Percentiles rank a stretch among this genome's conserved stretches.
Evolutionary conservation across 345 rosid species (phyloP).

Genomic region (Orychophragmus violaceus): DNA sequence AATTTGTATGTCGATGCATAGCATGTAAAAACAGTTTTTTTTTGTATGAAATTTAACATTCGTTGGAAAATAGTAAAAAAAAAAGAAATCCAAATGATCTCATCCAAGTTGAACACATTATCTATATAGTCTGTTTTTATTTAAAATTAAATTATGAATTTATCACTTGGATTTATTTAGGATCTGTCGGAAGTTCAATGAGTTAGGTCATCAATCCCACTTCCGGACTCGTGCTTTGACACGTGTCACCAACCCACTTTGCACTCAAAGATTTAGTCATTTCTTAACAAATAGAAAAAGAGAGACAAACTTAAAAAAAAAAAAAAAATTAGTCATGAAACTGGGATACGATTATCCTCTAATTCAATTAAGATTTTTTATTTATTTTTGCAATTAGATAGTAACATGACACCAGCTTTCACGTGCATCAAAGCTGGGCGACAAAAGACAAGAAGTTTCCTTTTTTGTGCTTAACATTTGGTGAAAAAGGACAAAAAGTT

Average conservation of each 20-base stretch:
- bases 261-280: background rate
- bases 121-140: background rate
- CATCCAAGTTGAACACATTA: conserved; percentile 20
- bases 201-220: conserved; percentile 39
- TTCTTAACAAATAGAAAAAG: too few relatives aligned
- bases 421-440: conserved; percentile 30
- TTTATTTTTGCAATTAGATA: background rate
- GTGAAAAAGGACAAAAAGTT: conserved; percentile 23
- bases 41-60: too few relatives aligned
- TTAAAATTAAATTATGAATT: conserved; percentile 5
- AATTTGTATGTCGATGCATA: too few relatives aligned
- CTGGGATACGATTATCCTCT: background rate
- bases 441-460: too few relatives aligned
- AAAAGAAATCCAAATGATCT: conserved; percentile 19
- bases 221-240: conserved; percentile 8
- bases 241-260: conserved; percentile 29
- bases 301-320: too few relatives aligned
- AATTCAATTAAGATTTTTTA: background rate
- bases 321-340: background rate
- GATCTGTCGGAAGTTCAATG: conserved; percentile 33
- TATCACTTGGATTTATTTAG: conserved; percentile 20
- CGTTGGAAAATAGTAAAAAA: too few relatives aligned
- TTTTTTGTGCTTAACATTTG: too few relatives aligned
- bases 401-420: conserved; percentile 23
- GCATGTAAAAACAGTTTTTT: too few relatives aligned